phyloP scores from a whole-genome alignment of 495 filamentous ascomycete species.

The Recurvomyces mirabilis region DNA sequence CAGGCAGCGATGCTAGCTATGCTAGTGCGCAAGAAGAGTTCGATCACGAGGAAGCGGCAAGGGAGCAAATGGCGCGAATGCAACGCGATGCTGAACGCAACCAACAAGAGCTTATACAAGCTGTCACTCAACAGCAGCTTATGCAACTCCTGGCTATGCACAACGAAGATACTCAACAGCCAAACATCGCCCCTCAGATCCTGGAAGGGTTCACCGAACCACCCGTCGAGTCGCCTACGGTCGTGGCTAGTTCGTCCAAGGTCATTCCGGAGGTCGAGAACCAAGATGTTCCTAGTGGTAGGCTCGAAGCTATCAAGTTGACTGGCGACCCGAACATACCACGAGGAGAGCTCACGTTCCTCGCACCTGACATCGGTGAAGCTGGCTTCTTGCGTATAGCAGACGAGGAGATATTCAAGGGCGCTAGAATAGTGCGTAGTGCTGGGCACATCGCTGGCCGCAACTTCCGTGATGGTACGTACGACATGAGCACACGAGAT shows the following conservation, averaged over 20 bases:
- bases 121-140: background rate
- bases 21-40: conserved; percentile 12
- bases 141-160: background rate
- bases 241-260: background rate
- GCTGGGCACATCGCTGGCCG: conserved; percentile 63
- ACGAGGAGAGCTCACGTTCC: conserved; percentile 69
- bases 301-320: conserved; percentile 72
- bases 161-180: background rate
- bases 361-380: conserved; percentile 61
- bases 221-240: no score
- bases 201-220: conserved; percentile 3
- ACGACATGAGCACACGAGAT: background rate
- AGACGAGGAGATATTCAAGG: conserved; percentile 56
- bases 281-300: conserved; percentile 40
- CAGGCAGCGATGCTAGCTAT: conserved; percentile 11
- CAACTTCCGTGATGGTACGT: conserved; percentile 58
- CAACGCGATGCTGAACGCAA: background rate
- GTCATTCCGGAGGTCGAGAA: background rate
- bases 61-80: background rate
- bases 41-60: background rate
- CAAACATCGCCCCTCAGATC: background rate
- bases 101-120: background rate
- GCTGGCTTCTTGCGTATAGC: conserved; percentile 50
- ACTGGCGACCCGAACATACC: conserved; percentile 87
- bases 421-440: conserved; percentile 64